These are phyloP conservation scores for Diaporthe batatas DNA, from an alignment of 2,329 filamentous ascomycete genomes.

Conservation along the genomic window DNA sequence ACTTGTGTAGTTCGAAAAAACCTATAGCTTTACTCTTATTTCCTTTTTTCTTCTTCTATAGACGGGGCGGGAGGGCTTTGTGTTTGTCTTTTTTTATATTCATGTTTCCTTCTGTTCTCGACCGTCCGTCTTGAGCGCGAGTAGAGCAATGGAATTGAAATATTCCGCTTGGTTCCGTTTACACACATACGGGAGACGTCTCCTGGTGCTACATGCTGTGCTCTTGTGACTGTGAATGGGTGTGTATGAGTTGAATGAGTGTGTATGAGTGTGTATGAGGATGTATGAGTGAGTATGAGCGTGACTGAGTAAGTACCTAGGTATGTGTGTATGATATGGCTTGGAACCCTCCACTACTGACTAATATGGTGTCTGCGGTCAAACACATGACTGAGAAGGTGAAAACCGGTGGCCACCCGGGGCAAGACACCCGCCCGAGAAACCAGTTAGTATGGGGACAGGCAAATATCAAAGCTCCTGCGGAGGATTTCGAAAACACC, in stretches of 20 bases:
- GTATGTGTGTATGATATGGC: background rate
- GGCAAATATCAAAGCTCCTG: no score
- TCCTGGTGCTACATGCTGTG: background rate
- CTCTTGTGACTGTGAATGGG: background rate
- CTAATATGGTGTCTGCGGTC: no score
- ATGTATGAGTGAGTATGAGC: background rate
- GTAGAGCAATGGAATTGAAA: constrained; percentile 29
- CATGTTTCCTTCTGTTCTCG: constrained; percentile 1
- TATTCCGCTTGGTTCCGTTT: constrained; percentile 12
- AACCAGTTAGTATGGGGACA: no score
- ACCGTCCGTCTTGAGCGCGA: constrained; percentile 3
- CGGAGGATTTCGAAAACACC: no score
- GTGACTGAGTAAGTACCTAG: background rate
- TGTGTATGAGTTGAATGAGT: background rate
- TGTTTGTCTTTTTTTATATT: background rate
- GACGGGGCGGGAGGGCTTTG: constrained; percentile 24
- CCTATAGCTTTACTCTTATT: constrained; percentile 5
- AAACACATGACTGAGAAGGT: no score
- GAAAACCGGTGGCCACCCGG: no score
- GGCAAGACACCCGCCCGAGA: no score
- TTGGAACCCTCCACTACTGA: no score
- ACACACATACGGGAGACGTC: background rate
- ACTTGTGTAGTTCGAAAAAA: constrained; percentile 15
- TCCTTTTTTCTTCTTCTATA: constrained; percentile 12
- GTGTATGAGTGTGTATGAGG: background rate